Evolutionary conservation across 768 basidiomycete species (phyloP), one percentile per base, ranked within the genome.

Genomic region (Tephrocybe sp.): DNA sequence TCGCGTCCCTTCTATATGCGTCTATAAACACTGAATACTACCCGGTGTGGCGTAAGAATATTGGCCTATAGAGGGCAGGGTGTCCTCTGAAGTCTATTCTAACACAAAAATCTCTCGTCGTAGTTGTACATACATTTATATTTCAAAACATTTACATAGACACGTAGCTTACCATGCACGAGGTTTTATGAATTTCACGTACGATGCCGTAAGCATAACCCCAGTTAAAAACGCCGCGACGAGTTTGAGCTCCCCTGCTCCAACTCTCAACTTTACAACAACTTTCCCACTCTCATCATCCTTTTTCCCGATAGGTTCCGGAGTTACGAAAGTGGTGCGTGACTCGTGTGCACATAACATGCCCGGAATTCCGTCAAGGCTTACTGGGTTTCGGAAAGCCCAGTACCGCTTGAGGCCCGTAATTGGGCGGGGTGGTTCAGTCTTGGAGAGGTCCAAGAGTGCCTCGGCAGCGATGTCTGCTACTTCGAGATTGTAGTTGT

Each of bases 331-430:
- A 2, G 34, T 52, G 19, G 27, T 34, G 31, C 28, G 24, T 7
- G 59, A 63, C 12, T 56, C 27, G 26, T 53, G 49, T 8, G 73
- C 77, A 4, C 51, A 37, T 5, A 53, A 36, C 31, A 86, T 55
- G 0, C 69, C 83, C 0, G 80, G 77, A 6, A 86, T 70, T 8
- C 83, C 83, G 53, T 86, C 83, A 16, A 84, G 56, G 49, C 82
- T 84, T 28, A 56, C 61, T 6, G 65, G 30, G 54, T 87, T 87
- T 42, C 72, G 67, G 7, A 58, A 59, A 16, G 58, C 59, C 83
- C 84, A 86, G 68, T 82, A 86, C 2, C 69, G 60, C 57, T 73
- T 78, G 57, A 86, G 70, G 1, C 82, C 83, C 3, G 72, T 68
- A 5, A 36, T 34, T 16, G 60, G 57, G 6, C 42, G 52, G 4